phyloP scores from a whole-genome alignment of 805 yeast genomes.

The Candida saitoana region DNA sequence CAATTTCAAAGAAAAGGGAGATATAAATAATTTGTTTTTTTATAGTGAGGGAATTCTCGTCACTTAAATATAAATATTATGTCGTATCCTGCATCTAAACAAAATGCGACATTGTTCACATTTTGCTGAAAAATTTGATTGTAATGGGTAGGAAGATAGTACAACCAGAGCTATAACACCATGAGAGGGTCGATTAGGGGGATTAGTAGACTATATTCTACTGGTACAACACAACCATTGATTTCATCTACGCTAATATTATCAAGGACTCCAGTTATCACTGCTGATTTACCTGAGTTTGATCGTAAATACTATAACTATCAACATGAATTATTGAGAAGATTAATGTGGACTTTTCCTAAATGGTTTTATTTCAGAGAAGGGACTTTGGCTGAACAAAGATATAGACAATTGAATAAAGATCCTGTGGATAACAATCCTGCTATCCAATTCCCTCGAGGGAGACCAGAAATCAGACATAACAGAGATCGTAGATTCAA shows the following conservation, averaged over 20 bases:
- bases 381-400: constrained; percentile 85
- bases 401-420: constrained; percentile 67
- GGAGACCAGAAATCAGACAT: constrained; percentile 80
- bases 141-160: background rate
- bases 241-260: constrained; percentile 56
- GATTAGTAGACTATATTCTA: constrained; percentile 12
- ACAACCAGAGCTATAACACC: background rate
- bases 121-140: background rate
- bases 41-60: background rate
- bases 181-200: constrained; percentile 1
- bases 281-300: constrained; percentile 68
- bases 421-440: constrained; percentile 72
- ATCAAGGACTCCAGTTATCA: constrained; percentile 79
- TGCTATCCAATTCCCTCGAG: constrained; percentile 74
- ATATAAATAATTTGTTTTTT: too few species aligned
- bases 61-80: too few species aligned
- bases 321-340: constrained; percentile 78
- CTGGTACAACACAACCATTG: constrained; percentile 7
- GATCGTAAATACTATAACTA: constrained; percentile 75
- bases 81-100: too few species aligned
- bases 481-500: constrained; percentile 84
- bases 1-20: background rate
- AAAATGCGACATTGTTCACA: too few species aligned
- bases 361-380: constrained; percentile 84
- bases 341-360: constrained; percentile 98